Evolutionary conservation across 176 grass and related monocot genomes (phyloP).

Genomic region (Carex cristatella): DNA sequence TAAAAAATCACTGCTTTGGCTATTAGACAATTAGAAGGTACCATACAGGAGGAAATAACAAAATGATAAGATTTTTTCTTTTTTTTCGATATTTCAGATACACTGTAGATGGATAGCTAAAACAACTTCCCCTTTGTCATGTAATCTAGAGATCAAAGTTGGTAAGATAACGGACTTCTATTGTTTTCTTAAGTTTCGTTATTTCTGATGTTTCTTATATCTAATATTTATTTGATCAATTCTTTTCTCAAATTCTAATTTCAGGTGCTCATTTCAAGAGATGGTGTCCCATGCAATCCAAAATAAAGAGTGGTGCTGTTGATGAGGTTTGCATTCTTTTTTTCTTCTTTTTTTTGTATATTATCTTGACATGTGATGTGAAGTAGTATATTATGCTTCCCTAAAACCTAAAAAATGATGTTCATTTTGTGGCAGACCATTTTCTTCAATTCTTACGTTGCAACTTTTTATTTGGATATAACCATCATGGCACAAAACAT

Average conservation of each 20-base stretch:
- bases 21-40: neutral
- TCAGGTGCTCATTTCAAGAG: conserved; percentile 99
- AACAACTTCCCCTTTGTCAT: conserved; percentile 47
- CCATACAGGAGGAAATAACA: neutral
- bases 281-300: conserved; percentile 99
- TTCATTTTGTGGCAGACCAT: neutral
- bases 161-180: conserved; percentile 38
- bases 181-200: conserved; percentile 1
- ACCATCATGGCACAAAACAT: neutral
- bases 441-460: neutral
- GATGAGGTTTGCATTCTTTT: conserved; percentile 52
- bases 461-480: neutral
- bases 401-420: conserved; percentile 8
- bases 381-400: neutral
- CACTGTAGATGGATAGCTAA: conserved; percentile 79
- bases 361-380: neutral
- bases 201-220: neutral
- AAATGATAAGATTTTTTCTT: neutral
- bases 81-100: conserved; percentile 53
- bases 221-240: conserved; percentile 13
- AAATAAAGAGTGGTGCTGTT: conserved; percentile 94
- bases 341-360: neutral
- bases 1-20: too few relatives aligned
- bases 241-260: neutral
- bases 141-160: conserved; percentile 78